Conservation (phyloP, 164 flowering plant species). For the Echeveria elegans region DNA sequence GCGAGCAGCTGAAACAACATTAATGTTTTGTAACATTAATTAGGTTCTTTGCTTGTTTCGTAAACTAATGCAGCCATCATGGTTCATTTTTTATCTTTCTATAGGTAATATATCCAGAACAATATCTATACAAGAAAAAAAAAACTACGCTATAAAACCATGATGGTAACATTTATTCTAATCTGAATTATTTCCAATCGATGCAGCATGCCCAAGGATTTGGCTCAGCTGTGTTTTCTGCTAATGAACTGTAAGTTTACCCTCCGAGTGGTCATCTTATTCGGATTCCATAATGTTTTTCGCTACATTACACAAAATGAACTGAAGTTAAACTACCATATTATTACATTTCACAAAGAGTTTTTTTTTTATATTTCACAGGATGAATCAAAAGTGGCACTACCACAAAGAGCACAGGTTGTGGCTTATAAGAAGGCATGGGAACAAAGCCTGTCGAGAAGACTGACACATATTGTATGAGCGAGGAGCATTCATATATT, state of each 20-base stretch:
- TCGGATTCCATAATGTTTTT: background rate
- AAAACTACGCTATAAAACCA: background rate
- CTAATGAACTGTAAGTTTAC: constrained; percentile 30
- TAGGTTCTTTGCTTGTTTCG: background rate
- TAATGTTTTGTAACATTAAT: too few species aligned
- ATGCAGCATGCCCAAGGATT: constrained; percentile 36
- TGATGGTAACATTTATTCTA: background rate
- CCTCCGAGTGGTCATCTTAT: background rate
- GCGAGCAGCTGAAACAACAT: constrained; percentile 24
- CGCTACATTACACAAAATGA: background rate
- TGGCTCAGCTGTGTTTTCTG: constrained; percentile 32
- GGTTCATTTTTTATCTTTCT: constrained; percentile 27
- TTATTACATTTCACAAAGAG: background rate
- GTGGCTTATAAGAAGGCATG: background rate
- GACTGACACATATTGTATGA: background rate
- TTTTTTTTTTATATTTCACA: background rate
- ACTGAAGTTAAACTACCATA: background rate
- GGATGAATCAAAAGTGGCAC: background rate
- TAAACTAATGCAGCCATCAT: constrained; percentile 20
- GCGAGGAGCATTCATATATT: background rate
- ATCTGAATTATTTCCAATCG: background rate
- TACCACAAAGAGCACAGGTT: background rate
- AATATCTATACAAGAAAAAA: too few species aligned
- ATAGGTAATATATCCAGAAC: constrained; percentile 20
- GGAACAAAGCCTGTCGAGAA: background rate